Evolutionary conservation across 2,329 filamentous ascomycete species (phyloP).

Genomic region (Fusarium napiforme): DNA sequence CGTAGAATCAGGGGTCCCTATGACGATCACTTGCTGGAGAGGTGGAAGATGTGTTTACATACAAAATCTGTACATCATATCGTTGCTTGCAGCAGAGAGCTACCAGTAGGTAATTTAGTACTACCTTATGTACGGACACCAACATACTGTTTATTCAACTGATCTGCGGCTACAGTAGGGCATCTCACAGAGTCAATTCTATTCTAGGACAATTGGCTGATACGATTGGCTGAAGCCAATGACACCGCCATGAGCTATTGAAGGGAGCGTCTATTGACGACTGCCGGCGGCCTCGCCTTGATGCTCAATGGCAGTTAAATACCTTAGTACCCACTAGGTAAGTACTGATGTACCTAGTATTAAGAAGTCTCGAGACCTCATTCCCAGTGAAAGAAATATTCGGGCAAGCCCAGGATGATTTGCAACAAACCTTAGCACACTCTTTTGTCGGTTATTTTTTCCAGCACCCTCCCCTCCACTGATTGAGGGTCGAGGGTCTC

Average conservation of each 20-base stretch:
- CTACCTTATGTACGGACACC: too few species aligned
- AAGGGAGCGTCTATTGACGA: background rate
- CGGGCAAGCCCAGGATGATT: background rate
- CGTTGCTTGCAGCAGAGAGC: constrained; percentile 6
- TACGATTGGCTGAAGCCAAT: constrained; percentile 16
- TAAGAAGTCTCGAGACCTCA: background rate
- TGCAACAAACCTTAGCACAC: background rate
- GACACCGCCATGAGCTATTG: background rate
- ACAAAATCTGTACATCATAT: background rate
- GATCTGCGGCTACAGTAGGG: background rate
- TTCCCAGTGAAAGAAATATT: background rate
- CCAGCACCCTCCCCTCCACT: background rate
- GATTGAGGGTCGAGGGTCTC: background rate
- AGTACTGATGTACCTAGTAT: background rate
- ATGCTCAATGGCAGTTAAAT: background rate
- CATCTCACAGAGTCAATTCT: background rate
- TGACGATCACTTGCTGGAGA: constrained; percentile 7
- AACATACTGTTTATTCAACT: background rate
- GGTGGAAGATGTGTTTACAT: background rate
- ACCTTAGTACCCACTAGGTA: background rate
- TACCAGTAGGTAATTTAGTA: background rate
- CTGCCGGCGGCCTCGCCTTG: constrained; percentile 1
- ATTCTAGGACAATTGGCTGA: background rate
- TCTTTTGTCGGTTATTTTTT: background rate
- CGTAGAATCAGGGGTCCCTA: constrained; percentile 13